Evolutionary conservation across 345 rosid genomes (phyloP), one percentile per base, ranked within the genome.

Genomic region (Acer negundo): DNA sequence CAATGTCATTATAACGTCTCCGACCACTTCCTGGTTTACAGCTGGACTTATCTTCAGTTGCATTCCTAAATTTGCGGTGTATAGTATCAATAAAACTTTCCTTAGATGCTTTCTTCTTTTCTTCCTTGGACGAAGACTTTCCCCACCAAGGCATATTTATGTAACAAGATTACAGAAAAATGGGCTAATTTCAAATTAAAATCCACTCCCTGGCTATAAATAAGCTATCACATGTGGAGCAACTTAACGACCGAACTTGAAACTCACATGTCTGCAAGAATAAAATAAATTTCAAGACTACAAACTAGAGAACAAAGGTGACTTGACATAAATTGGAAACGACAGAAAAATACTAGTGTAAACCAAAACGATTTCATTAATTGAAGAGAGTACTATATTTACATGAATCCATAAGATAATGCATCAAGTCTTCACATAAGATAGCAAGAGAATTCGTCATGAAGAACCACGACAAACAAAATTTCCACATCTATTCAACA

Each of bases 131-230:
- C 35, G 93, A 89, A 66, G 87, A 77, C 82, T 87, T 92, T 62
- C 86, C 89, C 95, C 97, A 93, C 97, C 95, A 86, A 23, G 89
- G 89, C 92, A 89, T 89, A 78, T 78, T 83, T 78, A 67, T 69
- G 31, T n/a, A 19, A 53, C 12, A 53, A 70, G 35, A 26, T 46
- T 17, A 51, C 35, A 8, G 20, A 65, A 44, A 38, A 53, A 74
- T 8, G 23, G 77, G 42, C 63, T 76, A 76, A 74, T 62, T 75
- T 80, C 68, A 81, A 76, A 76, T 58, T 22, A 40, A 71, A 78
- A 79, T 64, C 67, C 55, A 38, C 65, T 55, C 58, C 73, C 53
- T 56, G 67, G 44, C 80, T 74, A 70, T 35, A 80, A 63, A 72
- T 70, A 74, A 70, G 35, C 68, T 67, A 70, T 51, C 80, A 74